Conservation (phyloP, 1,139 yeast species). For the Torulaspora globosa region DNA sequence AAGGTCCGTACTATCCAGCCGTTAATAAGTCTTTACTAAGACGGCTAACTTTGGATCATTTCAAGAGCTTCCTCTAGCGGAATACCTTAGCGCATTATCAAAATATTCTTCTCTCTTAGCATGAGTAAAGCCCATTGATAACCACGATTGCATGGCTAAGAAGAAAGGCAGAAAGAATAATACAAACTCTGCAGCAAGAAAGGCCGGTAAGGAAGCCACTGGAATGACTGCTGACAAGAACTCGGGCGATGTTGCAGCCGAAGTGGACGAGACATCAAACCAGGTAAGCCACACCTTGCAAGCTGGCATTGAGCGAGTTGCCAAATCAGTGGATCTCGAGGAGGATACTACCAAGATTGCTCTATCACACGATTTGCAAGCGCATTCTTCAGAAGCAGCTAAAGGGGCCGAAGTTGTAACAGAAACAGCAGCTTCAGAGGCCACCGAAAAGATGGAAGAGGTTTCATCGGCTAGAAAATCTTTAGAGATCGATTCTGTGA, state of each 20-base stretch:
- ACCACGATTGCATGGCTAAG: constrained; percentile 1
- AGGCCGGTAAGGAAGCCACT: background rate
- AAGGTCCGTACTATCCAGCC: background rate
- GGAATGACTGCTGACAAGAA: background rate
- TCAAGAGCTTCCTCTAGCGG: background rate
- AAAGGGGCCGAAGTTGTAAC: background rate
- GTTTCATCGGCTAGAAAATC: background rate
- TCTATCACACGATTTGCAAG: background rate
- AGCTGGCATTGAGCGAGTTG: background rate
- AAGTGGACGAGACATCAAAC: background rate
- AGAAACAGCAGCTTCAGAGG: background rate
- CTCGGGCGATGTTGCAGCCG: background rate
- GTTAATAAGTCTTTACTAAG: background rate
- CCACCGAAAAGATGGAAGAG: background rate
- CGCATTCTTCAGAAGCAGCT: background rate
- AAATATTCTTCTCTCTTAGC: background rate
- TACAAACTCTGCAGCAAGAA: background rate
- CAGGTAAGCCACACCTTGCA: background rate
- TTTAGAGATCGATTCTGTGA: background rate
- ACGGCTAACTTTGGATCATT: background rate
- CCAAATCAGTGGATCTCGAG: background rate
- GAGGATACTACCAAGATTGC: background rate
- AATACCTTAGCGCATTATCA: background rate
- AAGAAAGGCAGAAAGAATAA: constrained; percentile 2
- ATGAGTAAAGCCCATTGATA: background rate